Evolutionary conservation across 352 stramenopile genomes (phyloP).

Genomic region (Elongisporangium prolatum): DNA sequence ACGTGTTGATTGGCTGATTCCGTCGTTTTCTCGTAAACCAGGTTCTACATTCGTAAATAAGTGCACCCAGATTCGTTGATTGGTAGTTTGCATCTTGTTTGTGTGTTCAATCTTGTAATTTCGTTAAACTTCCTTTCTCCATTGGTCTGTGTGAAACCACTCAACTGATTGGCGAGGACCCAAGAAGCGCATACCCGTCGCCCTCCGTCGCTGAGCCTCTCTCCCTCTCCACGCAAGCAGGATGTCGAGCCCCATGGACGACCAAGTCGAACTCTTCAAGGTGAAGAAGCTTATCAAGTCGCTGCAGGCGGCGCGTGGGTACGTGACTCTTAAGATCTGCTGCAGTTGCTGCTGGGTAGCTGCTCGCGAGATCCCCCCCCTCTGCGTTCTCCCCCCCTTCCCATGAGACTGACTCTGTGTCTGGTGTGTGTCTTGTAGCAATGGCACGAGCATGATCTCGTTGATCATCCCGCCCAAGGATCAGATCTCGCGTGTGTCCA

Average conservation of each 20-base stretch:
- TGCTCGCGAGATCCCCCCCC: neutral
- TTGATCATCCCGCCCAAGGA: slow-evolving; percentile 98
- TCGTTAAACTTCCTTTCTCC: neutral
- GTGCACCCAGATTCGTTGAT: neutral
- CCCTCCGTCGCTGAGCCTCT: neutral
- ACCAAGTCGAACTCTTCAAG: slow-evolving; percentile 99
- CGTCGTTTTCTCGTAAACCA: neutral
- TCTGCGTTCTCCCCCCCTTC: slow-evolving; percentile 6
- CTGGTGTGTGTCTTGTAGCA: slow-evolving; percentile 43
- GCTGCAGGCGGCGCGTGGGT: slow-evolving; percentile 82
- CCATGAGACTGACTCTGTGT: neutral
- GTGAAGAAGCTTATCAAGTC: slow-evolving; percentile 99
- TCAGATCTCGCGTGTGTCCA: slow-evolving; percentile 96
- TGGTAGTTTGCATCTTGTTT: neutral
- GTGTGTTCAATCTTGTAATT: neutral
- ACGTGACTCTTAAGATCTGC: slow-evolving; percentile 23
- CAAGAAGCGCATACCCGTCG: neutral
- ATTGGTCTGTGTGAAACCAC: neutral
- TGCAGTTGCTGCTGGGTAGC: neutral
- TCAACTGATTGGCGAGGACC: neutral
- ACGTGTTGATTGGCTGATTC: neutral
- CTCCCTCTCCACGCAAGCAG: slow-evolving; percentile 1
- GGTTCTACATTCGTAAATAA: neutral
- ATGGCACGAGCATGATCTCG: slow-evolving; percentile 99
- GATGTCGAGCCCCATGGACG: slow-evolving; percentile 62